Evolutionary conservation across 768 basidiomycete species (phyloP).

Genomic region (Leccinum broughii): DNA sequence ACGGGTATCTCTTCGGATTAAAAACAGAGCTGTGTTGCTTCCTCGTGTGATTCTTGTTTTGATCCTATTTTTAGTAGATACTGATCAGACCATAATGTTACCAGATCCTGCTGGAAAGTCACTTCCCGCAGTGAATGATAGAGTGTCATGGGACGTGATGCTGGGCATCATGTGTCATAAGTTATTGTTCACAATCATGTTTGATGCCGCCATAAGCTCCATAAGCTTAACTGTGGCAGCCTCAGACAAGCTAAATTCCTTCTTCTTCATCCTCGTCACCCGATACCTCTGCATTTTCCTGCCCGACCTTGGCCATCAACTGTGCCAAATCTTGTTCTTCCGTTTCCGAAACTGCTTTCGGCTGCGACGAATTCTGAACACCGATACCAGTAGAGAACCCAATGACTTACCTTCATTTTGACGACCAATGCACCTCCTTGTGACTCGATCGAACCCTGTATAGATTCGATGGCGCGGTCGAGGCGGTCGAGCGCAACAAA

Average conservation of each 20-base stretch:
- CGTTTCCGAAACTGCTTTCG: conserved; percentile 95
- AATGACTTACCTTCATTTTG: conserved; percentile 84
- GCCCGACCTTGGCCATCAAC: conserved; percentile 92
- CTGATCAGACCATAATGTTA: too few species aligned
- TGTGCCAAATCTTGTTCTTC: conserved; percentile 97
- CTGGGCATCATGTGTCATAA: too few species aligned
- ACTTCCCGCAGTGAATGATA: too few species aligned
- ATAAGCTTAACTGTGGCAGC: not conserved
- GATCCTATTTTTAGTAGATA: too few species aligned
- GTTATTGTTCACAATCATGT: too few species aligned
- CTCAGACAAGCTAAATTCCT: conserved; percentile 19
- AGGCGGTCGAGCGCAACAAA: conserved; percentile 89
- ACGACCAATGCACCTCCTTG: conserved; percentile 85
- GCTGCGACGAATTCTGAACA: conserved; percentile 48
- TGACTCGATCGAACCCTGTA: conserved; percentile 80
- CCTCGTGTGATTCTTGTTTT: too few species aligned
- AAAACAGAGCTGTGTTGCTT: too few species aligned
- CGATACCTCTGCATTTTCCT: conserved; percentile 94
- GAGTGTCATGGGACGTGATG: too few species aligned
- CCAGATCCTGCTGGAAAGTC: too few species aligned
- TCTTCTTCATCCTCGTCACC: conserved; percentile 91
- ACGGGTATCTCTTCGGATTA: too few species aligned
- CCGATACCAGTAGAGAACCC: not conserved
- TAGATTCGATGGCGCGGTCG: conserved; percentile 90
- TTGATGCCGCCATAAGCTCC: too few species aligned